Evolutionary conservation across 2,329 filamentous ascomycete genomes (phyloP).

Genomic region (Penicillium sp.): DNA sequence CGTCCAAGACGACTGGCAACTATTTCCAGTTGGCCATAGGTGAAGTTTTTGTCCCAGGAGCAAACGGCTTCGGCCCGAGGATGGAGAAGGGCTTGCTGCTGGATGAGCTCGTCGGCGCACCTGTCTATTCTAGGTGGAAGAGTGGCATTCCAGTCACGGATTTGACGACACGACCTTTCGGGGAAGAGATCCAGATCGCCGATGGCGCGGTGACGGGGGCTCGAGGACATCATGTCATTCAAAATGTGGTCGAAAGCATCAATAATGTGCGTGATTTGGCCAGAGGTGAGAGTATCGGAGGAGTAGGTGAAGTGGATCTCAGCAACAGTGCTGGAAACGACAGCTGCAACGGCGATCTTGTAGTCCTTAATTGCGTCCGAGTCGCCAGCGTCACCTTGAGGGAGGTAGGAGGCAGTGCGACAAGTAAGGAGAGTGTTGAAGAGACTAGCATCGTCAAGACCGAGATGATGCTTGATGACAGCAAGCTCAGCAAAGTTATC

Average conservation of each 20-base stretch:
- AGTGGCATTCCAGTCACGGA: slow-evolving; percentile 43
- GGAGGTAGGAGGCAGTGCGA: slow-evolving; percentile 16
- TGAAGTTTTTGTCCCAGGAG: slow-evolving; percentile 47
- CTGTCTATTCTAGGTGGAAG: slow-evolving; percentile 38
- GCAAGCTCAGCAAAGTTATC: slow-evolving; percentile 32
- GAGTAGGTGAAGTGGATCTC: slow-evolving; percentile 60
- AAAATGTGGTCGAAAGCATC: slow-evolving; percentile 44
- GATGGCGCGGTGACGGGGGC: slow-evolving; percentile 25
- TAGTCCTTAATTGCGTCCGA: slow-evolving; percentile 25
- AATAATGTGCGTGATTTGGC: slow-evolving; percentile 40
- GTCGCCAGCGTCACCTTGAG: slow-evolving; percentile 15
- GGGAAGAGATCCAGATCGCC: slow-evolving; percentile 41
- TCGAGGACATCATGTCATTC: slow-evolving; percentile 32
- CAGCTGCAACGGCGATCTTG: slow-evolving; percentile 38
- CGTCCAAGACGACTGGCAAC: slow-evolving; percentile 46
- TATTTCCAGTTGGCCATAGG: slow-evolving; percentile 45
- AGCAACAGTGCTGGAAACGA: slow-evolving; percentile 42
- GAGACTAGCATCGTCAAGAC: slow-evolving; percentile 30
- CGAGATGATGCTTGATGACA: slow-evolving; percentile 37
- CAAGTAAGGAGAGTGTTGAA: slow-evolving; percentile 44
- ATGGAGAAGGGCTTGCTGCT: slow-evolving; percentile 36
- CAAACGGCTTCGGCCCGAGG: slow-evolving; percentile 40
- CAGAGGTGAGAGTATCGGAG: slow-evolving; percentile 56
- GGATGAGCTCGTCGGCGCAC: slow-evolving; percentile 47
- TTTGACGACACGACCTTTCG: slow-evolving; percentile 38